Base-by-base conservation (phyloP, 1,284 basidiomycete genomes). In the Ceratorhiza oryzae-sativae region DNA sequence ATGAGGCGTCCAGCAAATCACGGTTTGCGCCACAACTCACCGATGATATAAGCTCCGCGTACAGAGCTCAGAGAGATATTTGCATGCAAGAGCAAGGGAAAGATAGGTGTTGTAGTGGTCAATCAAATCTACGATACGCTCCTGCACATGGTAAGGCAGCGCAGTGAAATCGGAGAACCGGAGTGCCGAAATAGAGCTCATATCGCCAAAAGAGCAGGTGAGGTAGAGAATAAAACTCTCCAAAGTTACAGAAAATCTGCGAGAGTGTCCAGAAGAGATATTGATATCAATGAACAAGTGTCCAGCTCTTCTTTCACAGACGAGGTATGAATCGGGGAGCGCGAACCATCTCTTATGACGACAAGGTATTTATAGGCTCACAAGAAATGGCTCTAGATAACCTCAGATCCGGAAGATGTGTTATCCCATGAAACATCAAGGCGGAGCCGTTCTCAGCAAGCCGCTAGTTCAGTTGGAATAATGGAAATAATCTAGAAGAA, bases 31-130 rank as follows among this genome's bases (percentile, higher is more conserved):
- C 1, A 8, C 42, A 34, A 48, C 60, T 32, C 36, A 49, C 60
- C 45, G n/a, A 30, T 62, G 60, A 34, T 62, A 62, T 15, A 62
- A 12, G 36, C 42, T 62, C 9, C 60, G 25, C 13, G 49, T 12
- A 34, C 60, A 49, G 13, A 62, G 60, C 45, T 62, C 60, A 3
- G 60, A 62, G 23, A 62, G 45, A 23, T 62, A 62, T 36, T 49
- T 62, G 32, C 45, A 48, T 4, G 60, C 34, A 30, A 62, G 8
- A 34, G 45, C 60, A 10, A 62, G 23, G 12, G 60, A 42, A 42
- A 62, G 60, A 34, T 62, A 62, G 3, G 60, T 62, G 0, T 49
- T 32, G n/a, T 62, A 62, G 45, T 62, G 45, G 45, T 48, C 46
- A 4, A 62, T 36, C 9, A 62, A 18, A 30, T 49, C 60, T 34